phyloP scores from a whole-genome alignment of 129 eudicot genomes.

The Glebionis coronaria region DNA sequence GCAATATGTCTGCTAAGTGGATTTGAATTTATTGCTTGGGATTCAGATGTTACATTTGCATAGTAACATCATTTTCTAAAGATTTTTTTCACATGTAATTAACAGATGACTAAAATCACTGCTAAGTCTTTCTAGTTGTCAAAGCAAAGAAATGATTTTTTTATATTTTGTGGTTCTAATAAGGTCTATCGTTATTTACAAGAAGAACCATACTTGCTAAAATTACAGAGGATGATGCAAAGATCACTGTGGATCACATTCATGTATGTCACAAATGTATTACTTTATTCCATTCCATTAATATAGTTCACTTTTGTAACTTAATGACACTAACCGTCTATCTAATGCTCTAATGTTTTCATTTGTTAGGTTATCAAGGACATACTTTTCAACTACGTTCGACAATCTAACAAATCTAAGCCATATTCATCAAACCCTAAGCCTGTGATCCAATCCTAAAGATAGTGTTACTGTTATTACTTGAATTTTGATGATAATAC shows the following conservation, averaged over 20 bases:
- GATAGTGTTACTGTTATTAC: constrained; percentile 15
- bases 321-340: not conserved
- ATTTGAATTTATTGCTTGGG: too few relatives aligned
- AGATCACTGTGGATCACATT: constrained; percentile 97
- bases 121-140: not conserved
- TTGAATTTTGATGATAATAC: constrained; percentile 6
- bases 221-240: constrained; percentile 92
- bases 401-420: constrained; percentile 49
- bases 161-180: constrained; percentile 5
- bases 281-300: constrained; percentile 5
- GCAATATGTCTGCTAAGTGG: too few relatives aligned
- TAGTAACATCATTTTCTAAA: too few relatives aligned
- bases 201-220: constrained; percentile 94
- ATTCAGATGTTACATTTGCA: too few relatives aligned
- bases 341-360: not conserved
- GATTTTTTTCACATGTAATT: too few relatives aligned
- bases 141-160: not conserved
- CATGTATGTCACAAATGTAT: constrained; percentile 96
- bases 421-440: constrained; percentile 78
- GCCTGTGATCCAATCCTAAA: constrained; percentile 89
- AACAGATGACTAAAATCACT: too few relatives aligned
- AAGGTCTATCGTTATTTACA: constrained; percentile 33
- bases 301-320: not conserved
- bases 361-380: constrained; percentile 80
- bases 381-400: constrained; percentile 79